A percentile compares a stretch with the other conserved stretches of the same genome.
Conservation (phyloP, 2,329 filamentous ascomycete species). For the Microdochium bolleyi region DNA sequence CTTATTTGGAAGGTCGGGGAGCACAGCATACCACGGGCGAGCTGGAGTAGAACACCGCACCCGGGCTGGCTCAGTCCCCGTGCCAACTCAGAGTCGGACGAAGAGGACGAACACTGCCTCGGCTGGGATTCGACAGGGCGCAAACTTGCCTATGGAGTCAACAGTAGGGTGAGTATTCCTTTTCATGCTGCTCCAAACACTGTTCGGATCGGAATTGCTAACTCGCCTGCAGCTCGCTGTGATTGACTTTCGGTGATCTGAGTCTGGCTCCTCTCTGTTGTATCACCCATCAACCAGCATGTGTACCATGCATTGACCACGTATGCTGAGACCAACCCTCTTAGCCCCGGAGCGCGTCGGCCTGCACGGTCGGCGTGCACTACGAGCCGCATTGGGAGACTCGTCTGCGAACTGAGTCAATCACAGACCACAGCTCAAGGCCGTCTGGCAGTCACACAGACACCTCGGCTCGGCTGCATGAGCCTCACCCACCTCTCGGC, state of each 20-base stretch:
- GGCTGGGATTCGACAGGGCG: conserved; percentile 56
- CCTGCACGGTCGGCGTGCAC: no score
- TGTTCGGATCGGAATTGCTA: neutral
- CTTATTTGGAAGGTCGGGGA: conserved; percentile 60
- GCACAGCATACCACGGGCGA: conserved; percentile 47
- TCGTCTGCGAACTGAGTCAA: no score
- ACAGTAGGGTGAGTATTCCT: conserved; percentile 54
- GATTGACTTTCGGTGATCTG: conserved; percentile 35
- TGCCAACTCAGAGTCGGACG: conserved; percentile 41
- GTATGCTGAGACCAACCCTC: no score
- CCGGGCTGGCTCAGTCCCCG: conserved; percentile 52
- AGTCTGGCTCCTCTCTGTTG: neutral
- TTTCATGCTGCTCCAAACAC: neutral
- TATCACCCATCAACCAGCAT: neutral
- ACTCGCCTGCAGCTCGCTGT: conserved; percentile 34
- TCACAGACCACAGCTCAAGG: no score
- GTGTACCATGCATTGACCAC: no score
- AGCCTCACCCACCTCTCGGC: no score
- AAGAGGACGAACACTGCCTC: conserved; percentile 53
- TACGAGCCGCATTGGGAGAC: no score
- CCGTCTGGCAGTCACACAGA: no score
- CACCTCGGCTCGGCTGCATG: no score
- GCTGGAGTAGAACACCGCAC: conserved; percentile 48
- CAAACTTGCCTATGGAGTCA: conserved; percentile 55
- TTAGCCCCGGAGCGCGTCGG: no score